Evolutionary conservation across 75 land plant genomes (phyloP), one percentile per base, ranked within the genome.

Genomic region (Pinus tabuliformis): DNA sequence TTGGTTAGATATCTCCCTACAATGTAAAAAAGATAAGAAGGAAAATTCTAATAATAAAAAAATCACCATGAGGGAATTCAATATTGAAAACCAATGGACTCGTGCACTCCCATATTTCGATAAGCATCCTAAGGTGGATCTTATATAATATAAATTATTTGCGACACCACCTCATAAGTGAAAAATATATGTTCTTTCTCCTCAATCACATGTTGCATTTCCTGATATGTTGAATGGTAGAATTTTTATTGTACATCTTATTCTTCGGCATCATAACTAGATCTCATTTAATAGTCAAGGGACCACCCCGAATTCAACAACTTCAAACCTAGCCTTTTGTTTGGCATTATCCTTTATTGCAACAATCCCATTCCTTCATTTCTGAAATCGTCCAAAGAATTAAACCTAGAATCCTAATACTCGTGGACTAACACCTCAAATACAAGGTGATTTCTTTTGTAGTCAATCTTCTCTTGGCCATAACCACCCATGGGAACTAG

Each of bases 41-140:
- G 3, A 94, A 91, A 62, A 92, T 94, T 12, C 93, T 93, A 56
- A 96, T 95, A 45, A 94, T 80, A 76, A 94, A 92, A 84, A 79
- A 37, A 94, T 92, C 22, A 92, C 93, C 93, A 94, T 85, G 56
- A 92, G 77, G 5, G 97, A 94, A 77, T 94, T 92, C 78, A 94
- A 58, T 75, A 94, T 94, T 3, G 95, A 92, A 71, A 94, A 94
- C 97, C 92, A 94, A 63, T 94, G 97, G 4, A 94, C 95, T 14
- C 87, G 56, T 0, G 92, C 79, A 36, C 93, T 95, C 92, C 97
- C 97, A 94, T 94, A 81, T 94, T 94, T 76, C 90, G 57, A 76
- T 90, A 92, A 52, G 91, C 89, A 81, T 94, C 97, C 97, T 92
- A 94, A 9, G 89, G 75, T 13, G 93, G 90, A 6, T 95, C 93